Evolutionary conservation across 106 monocot genomes (phyloP).

Genomic region (Apostasia ramifera): DNA sequence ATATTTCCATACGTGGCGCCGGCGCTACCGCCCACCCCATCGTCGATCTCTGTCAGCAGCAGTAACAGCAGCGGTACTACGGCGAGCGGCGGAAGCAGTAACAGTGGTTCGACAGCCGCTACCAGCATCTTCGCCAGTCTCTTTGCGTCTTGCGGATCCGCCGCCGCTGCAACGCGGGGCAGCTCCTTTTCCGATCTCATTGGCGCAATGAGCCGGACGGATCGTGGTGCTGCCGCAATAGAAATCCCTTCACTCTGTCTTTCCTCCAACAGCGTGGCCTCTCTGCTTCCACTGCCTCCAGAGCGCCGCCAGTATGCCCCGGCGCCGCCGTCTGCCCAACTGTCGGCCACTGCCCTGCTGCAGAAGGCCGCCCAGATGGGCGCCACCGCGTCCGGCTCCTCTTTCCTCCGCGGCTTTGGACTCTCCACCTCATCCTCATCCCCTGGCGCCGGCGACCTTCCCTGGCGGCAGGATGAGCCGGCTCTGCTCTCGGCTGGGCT

Average conservation of each 20-base stretch:
- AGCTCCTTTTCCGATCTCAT: slow-evolving; percentile 3
- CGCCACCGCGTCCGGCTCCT: slow-evolving; percentile 2
- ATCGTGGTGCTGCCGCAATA: not conserved
- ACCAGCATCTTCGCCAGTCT: not conserved
- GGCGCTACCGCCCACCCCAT: not conserved
- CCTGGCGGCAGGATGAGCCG: not conserved
- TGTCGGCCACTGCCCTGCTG: slow-evolving; percentile 22
- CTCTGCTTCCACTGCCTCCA: not conserved
- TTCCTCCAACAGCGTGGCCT: not conserved
- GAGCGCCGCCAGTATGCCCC: slow-evolving; percentile 1
- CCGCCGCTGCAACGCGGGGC: not conserved
- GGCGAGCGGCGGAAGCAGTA: not conserved
- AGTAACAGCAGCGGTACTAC: not conserved
- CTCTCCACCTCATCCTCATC: slow-evolving; percentile 6
- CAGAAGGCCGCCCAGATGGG: slow-evolving; percentile 27
- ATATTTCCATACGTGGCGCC: not conserved
- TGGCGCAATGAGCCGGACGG: not conserved
- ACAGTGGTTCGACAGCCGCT: not conserved
- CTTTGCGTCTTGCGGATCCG: not conserved
- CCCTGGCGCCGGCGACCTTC: not conserved
- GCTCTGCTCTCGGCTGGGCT: slow-evolving; percentile 1
- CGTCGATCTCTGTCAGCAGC: not conserved
- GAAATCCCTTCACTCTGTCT: slow-evolving; percentile 5
- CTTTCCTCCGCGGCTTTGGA: slow-evolving; percentile 13
- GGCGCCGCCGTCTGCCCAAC: not conserved